Conservation (phyloP, 495 filamentous ascomycete species). For the Friedmanniomyces simplex region DNA sequence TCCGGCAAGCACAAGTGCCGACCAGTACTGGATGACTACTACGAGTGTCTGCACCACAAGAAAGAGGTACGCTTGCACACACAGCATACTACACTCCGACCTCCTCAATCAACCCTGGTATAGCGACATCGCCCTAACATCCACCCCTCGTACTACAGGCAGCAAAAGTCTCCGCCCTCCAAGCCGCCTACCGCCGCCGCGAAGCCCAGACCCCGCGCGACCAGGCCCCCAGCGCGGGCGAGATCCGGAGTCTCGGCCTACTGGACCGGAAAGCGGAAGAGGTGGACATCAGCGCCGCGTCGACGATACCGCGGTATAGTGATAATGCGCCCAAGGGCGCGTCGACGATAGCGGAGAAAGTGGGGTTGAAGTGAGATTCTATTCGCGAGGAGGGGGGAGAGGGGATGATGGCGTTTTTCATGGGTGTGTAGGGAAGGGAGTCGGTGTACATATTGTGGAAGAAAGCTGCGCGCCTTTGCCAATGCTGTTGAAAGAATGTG, state of each 20-base stretch:
- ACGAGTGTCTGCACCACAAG: slow-evolving; percentile 94
- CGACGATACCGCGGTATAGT: slow-evolving; percentile 23
- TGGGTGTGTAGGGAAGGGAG: too few species aligned
- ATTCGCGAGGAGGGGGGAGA: background rate
- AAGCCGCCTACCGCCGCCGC: slow-evolving; percentile 77
- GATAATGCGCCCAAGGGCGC: slow-evolving; percentile 5
- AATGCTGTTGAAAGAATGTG: too few species aligned
- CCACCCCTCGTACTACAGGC: slow-evolving; percentile 46
- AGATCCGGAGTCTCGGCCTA: slow-evolving; percentile 75
- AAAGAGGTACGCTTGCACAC: slow-evolving; percentile 67
- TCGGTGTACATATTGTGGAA: background rate
- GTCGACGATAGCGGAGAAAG: background rate
- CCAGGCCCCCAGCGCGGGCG: slow-evolving; percentile 58
- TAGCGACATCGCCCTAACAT: too few species aligned
- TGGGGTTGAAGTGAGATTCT: background rate
- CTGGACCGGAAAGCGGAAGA: slow-evolving; percentile 67
- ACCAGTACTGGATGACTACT: slow-evolving; percentile 89
- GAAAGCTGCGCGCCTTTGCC: too few species aligned
- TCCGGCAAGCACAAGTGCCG: slow-evolving; percentile 81
- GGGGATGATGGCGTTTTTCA: background rate
- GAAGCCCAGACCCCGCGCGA: slow-evolving; percentile 67
- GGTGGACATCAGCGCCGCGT: slow-evolving; percentile 41
- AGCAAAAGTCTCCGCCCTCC: slow-evolving; percentile 64
- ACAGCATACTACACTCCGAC: background rate
- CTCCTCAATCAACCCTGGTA: background rate